Base-by-base conservation (phyloP, 768 basidiomycete genomes). In the Ramaria rubella region DNA sequence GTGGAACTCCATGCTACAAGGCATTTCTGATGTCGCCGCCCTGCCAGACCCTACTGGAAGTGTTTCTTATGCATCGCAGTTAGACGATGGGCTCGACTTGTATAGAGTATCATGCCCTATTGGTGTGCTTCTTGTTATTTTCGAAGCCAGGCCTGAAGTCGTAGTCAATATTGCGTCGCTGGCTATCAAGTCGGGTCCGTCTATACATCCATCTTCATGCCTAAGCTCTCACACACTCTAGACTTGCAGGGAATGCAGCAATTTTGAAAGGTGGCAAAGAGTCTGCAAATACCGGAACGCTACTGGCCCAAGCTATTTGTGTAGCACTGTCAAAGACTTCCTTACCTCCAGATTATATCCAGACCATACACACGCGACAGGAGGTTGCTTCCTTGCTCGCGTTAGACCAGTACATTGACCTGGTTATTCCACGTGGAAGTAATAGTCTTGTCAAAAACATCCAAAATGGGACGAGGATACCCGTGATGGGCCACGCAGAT, bases 401-500 rank as follows among this genome's bases (percentile, higher is more conserved):
- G 6, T 80, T 94, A 64, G 95, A 98, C 68, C 81, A 81, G 45
- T 94, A 92, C 70, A 97, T 99, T 65, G 94, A 98, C 70, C 78
- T 99, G 21, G 94, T 98, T 52, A 97, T 98, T 67, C 96, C 96
- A 1, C 77, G 96, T 53, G 96, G 96, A 5, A 94, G 94, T 65
- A 95, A 95, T 63, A 81, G 79, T 60, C 82, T 99, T 12, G 96
- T 98, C 26, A 78, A 74, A 63, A 87, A 75, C 68, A 96, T 99
- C 58, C 92, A 98, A 68, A 87, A 88, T 57, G 82, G 76, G 61
- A 96, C 95, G 0, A 78, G 87, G 58, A 98, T 99, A 59, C 87
- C 96, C 2, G 96, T 99, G 43, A 97, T 99, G 94, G 96, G 96
- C 1, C 96, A 99, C 66, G 94, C 96, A 6, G 96, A 99, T 69